These are phyloP conservation scores for Cyphellophora attinorum DNA, from an alignment of 2,329 filamentous ascomycete species.

Conservation along the genomic window DNA sequence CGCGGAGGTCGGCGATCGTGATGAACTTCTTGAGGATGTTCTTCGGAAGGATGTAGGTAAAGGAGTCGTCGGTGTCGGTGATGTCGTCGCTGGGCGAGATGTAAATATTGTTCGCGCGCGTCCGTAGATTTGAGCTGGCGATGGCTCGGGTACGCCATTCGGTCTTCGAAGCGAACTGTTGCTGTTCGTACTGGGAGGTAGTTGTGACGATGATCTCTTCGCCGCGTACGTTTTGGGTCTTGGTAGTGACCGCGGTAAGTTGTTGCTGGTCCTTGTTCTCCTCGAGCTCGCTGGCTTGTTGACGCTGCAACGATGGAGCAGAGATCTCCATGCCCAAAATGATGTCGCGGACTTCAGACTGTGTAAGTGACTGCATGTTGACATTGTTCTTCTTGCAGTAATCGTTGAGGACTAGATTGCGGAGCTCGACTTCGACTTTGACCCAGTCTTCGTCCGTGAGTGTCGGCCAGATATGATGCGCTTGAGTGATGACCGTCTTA, in stretches of 20 bases:
- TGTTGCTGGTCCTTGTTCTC: constrained; percentile 97
- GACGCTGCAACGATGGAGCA: constrained; percentile 92
- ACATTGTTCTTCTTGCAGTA: constrained; percentile 99
- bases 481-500: constrained; percentile 95
- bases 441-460: constrained; percentile 96
- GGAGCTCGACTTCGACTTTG: constrained; percentile 93
- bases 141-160: constrained; percentile 97
- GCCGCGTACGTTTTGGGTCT: constrained; percentile 92
- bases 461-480: constrained; percentile 97
- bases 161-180: constrained; percentile 96
- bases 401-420: constrained; percentile 93
- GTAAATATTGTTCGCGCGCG: constrained; percentile 94
- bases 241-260: constrained; percentile 92
- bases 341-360: constrained; percentile 93
- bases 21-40: constrained; percentile 98
- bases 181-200: constrained; percentile 94
- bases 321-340: constrained; percentile 99
- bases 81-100: constrained; percentile 95
- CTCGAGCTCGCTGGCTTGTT: constrained; percentile 97
- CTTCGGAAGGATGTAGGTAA: constrained; percentile 98
- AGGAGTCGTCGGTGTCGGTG: constrained; percentile 67
- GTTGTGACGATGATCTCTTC: constrained; percentile 98
- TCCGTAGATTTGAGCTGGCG: constrained; percentile 88
- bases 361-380: constrained; percentile 93
- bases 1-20: constrained; percentile 87